phyloP scores from a whole-genome alignment of 202 grass and related monocot species.

The Zizania palustris region DNA sequence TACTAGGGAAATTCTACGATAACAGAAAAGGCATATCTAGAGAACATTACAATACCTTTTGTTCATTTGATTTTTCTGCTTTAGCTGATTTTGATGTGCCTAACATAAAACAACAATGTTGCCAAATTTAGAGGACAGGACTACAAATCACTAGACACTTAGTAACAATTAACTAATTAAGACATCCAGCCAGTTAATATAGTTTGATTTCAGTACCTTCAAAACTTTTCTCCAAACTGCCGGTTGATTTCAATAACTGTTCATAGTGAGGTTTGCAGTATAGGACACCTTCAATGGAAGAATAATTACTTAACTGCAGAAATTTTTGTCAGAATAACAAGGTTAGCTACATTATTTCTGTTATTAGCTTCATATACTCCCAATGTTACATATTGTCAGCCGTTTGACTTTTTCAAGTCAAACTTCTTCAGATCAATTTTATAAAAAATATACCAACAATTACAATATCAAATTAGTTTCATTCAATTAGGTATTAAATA shows the following conservation, averaged over 20 bases:
- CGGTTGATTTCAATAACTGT: constrained; percentile 89
- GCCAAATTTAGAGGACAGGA: constrained; percentile 20
- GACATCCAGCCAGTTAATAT: constrained; percentile 15
- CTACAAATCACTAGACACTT: constrained; percentile 17
- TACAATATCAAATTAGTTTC: no score
- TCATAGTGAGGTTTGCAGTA: constrained; percentile 99
- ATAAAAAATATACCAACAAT: no score
- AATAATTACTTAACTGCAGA: constrained; percentile 94
- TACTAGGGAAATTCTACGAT: constrained; percentile 17
- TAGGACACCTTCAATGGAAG: constrained; percentile 79
- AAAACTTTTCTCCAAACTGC: constrained; percentile 99
- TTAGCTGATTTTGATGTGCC: constrained; percentile 71
- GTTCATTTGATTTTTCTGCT: constrained; percentile 65
- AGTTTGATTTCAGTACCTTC: constrained; percentile 64
- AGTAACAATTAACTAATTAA: constrained; percentile 25
- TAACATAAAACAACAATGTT: constrained; percentile 37
- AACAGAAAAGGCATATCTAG: constrained; percentile 3
- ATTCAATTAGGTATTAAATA: no score
- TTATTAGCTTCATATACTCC: neutral
- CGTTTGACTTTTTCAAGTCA: no score
- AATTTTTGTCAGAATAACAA: constrained; percentile 38
- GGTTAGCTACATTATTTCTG: neutral
- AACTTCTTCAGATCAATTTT: no score
- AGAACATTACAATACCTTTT: constrained; percentile 60
- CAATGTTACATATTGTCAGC: no score